Evolutionary conservation across 1,139 yeast species (phyloP).

Genomic region (Debaryomyces subglobosus): DNA sequence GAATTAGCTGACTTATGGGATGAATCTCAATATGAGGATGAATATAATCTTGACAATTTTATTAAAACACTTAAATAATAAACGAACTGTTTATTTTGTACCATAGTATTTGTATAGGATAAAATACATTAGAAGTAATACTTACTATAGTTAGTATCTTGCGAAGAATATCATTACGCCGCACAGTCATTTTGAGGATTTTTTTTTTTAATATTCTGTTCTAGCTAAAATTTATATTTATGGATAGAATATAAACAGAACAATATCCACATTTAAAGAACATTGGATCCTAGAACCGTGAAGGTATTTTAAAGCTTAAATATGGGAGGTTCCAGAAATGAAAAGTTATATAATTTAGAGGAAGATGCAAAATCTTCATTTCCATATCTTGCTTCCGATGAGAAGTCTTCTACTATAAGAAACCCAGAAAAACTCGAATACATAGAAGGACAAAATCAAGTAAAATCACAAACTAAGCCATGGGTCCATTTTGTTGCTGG

Average conservation of each 20-base stretch:
- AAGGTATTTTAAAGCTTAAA: neutral
- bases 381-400: constrained; percentile 73
- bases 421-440: constrained; percentile 24
- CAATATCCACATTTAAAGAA: neutral
- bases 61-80: constrained; percentile 67
- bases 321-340: constrained; percentile 6
- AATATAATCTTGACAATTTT: constrained; percentile 89
- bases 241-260: neutral
- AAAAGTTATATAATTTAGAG: constrained; percentile 29
- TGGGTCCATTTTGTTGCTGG: constrained; percentile 99
- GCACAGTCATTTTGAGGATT: constrained; percentile 1
- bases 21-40: constrained; percentile 93
- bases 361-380: constrained; percentile 60
- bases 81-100: constrained; percentile 2
- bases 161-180: neutral
- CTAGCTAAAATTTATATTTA: neutral
- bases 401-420: constrained; percentile 54
- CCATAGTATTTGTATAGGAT: constrained; percentile 3
- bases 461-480: constrained; percentile 53
- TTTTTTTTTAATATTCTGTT: neutral
- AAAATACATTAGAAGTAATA: constrained; percentile 2
- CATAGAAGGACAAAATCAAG: constrained; percentile 9
- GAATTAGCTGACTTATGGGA: constrained; percentile 97
- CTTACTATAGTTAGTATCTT: neutral
- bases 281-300: neutral